phyloP scores from a whole-genome alignment of 2,329 filamentous ascomycete genomes.

The Aureobasidium sp. region DNA sequence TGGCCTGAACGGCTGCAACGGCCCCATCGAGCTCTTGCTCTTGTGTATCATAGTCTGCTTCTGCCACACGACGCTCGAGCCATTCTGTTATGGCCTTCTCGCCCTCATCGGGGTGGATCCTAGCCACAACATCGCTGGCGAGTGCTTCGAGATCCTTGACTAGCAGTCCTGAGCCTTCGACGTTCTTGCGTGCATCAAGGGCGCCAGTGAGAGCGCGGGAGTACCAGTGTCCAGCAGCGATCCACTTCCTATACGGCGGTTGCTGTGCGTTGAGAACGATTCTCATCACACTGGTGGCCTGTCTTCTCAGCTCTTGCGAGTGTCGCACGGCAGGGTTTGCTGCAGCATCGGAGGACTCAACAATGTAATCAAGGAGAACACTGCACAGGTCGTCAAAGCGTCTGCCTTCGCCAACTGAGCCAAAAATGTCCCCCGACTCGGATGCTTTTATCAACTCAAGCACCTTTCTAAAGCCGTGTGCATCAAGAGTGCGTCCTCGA shows the following conservation, averaged over 20 bases:
- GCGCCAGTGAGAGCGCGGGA: slow-evolving; percentile 59
- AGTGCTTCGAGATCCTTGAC: slow-evolving; percentile 66
- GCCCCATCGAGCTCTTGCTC: slow-evolving; percentile 7
- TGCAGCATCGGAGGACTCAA: slow-evolving; percentile 37
- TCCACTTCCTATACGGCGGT: slow-evolving; percentile 46
- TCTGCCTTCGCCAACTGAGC: slow-evolving; percentile 59
- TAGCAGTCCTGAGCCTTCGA: slow-evolving; percentile 63
- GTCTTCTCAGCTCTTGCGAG: slow-evolving; percentile 52
- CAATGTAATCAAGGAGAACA: slow-evolving; percentile 62
- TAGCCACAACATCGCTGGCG: slow-evolving; percentile 60
- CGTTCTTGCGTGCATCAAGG: slow-evolving; percentile 54
- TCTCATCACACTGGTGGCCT: slow-evolving; percentile 65
- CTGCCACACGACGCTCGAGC: slow-evolving; percentile 37
- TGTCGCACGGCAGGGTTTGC: slow-evolving; percentile 31
- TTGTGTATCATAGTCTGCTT: slow-evolving; percentile 55
- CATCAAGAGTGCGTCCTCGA: slow-evolving; percentile 62
- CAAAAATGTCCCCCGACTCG: slow-evolving; percentile 46
- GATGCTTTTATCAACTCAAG: slow-evolving; percentile 62
- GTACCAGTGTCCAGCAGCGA: slow-evolving; percentile 44
- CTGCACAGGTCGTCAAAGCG: slow-evolving; percentile 62
- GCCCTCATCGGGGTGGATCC: slow-evolving; percentile 53
- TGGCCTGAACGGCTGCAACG: slow-evolving; percentile 30
- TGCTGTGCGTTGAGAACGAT: slow-evolving; percentile 59
- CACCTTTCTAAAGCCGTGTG: slow-evolving; percentile 70
- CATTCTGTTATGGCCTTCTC: slow-evolving; percentile 31